phyloP scores from a whole-genome alignment of 164 flowering plant species.

The Santalum album region DNA sequence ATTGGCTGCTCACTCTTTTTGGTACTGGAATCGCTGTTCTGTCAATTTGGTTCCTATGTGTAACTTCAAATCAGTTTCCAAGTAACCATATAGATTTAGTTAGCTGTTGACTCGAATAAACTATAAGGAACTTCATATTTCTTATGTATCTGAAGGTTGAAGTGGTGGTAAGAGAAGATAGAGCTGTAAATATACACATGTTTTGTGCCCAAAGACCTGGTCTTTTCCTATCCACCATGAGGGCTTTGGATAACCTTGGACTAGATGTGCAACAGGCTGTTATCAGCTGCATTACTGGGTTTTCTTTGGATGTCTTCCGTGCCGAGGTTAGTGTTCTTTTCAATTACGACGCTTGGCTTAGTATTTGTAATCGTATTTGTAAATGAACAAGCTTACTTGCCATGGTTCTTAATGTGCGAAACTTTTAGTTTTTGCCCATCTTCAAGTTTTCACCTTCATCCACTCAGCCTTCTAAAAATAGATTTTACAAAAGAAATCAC shows the following conservation, averaged over 20 bases:
- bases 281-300: slow-evolving; percentile 2
- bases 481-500: too few relatives aligned
- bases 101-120: neutral
- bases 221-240: slow-evolving; percentile 2
- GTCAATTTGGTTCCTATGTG: too few relatives aligned
- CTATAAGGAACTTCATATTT: neutral
- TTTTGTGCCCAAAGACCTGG: slow-evolving; percentile 6
- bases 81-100: neutral
- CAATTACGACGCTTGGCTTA: too few relatives aligned
- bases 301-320: slow-evolving; percentile 2
- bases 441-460: too few relatives aligned
- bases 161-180: slow-evolving; percentile 1
- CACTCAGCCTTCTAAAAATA: too few relatives aligned
- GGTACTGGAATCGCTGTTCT: too few relatives aligned
- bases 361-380: too few relatives aligned
- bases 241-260: slow-evolving; percentile 5
- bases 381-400: too few relatives aligned
- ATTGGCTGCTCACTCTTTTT: too few relatives aligned
- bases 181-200: slow-evolving; percentile 1
- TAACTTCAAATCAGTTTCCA: too few relatives aligned
- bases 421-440: too few relatives aligned
- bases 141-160: neutral
- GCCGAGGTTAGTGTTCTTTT: neutral
- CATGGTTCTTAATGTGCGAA: too few relatives aligned
- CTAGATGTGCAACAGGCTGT: slow-evolving; percentile 5